Evolutionary conservation across 352 stramenopile species (phyloP), one percentile per base, ranked within the genome.

Genomic region (Globisporangium mamillatum): DNA sequence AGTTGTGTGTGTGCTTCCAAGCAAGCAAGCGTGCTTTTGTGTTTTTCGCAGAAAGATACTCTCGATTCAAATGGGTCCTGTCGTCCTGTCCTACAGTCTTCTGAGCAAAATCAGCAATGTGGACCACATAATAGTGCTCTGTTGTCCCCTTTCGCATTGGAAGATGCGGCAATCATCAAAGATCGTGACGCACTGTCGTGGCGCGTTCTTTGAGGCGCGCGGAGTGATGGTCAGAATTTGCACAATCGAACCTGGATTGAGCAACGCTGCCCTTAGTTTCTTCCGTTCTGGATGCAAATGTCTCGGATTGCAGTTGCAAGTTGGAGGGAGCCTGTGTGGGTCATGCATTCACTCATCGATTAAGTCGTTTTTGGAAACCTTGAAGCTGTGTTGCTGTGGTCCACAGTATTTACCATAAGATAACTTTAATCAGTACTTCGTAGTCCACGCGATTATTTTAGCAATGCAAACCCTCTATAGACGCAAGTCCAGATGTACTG

Each of bases 221-320:
- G 24, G 59, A 64, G 59, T 64, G 59, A 53, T 64, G 38, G 41
- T 64, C 24, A 1, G 38, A 12, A 64, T 2, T 24, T 57, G 20
- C 58, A 64, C 58, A 53, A 46, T 61, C 60, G 18, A 10, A 24
- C n/a, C 27, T 48, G 1, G 20, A 66, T 58, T 20, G 1, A 48
- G 60, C 60, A 66, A 66, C 60, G 10, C 10, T 12, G 7, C 1
- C 0, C 9, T 44, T 32, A 10, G 34, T 22, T 32, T 20, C 9
- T 25, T 27, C 14, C n/a, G 29, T n/a, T 8, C n/a, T n/a, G 16
- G 0, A 6, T 10, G 12, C 25, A 50, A 32, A 58, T 66, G 60
- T 66, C 60, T 66, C 60, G 25, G n/a, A 55, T 66, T 66, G 60
- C 60, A 66, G 60, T 66, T 58, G 44, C 18, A 32, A 20, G 2